phyloP scores from a whole-genome alignment of 2,329 filamentous ascomycete genomes.

The Trichoderma breve region DNA sequence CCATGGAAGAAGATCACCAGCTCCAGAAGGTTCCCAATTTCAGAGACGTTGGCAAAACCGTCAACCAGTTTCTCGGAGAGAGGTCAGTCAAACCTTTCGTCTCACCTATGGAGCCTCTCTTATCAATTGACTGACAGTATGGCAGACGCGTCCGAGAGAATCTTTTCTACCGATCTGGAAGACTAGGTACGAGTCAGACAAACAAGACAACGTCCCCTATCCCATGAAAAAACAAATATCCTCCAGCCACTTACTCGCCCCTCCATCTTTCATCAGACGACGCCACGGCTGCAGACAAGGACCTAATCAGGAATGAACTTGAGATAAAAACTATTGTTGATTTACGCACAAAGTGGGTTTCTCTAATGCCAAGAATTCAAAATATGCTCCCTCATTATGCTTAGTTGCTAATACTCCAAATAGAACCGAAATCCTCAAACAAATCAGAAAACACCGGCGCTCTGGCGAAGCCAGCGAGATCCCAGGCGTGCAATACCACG shows the following conservation, averaged over 20 bases:
- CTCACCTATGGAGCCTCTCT: background rate
- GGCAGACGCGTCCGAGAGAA: slow-evolving; percentile 55
- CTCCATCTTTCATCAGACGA: slow-evolving; percentile 53
- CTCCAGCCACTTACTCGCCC: background rate
- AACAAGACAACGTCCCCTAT: background rate
- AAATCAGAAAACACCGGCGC: slow-evolving; percentile 57
- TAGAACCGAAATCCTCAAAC: slow-evolving; percentile 71
- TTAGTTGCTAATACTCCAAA: background rate
- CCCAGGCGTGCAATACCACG: slow-evolving; percentile 58
- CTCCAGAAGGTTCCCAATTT: slow-evolving; percentile 62
- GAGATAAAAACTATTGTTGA: slow-evolving; percentile 73
- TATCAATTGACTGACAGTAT: slow-evolving; percentile 14
- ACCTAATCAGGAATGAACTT: slow-evolving; percentile 56
- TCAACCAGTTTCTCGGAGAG: slow-evolving; percentile 58
- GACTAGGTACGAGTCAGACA: slow-evolving; percentile 46
- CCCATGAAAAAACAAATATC: slow-evolving; percentile 17
- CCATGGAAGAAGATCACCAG: slow-evolving; percentile 17
- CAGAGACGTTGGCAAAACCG: slow-evolving; percentile 68
- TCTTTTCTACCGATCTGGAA: slow-evolving; percentile 65
- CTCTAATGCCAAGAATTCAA: background rate
- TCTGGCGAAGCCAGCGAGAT: slow-evolving; percentile 56
- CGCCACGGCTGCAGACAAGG: slow-evolving; percentile 64
- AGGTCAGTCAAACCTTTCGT: slow-evolving; percentile 50
- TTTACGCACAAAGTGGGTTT: slow-evolving; percentile 68
- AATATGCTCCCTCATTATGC: background rate